Percentiles rank a stretch among this genome's conserved stretches.
Conservation (phyloP, 441 rosid species). For the Pelargonium fulgidum region DNA sequence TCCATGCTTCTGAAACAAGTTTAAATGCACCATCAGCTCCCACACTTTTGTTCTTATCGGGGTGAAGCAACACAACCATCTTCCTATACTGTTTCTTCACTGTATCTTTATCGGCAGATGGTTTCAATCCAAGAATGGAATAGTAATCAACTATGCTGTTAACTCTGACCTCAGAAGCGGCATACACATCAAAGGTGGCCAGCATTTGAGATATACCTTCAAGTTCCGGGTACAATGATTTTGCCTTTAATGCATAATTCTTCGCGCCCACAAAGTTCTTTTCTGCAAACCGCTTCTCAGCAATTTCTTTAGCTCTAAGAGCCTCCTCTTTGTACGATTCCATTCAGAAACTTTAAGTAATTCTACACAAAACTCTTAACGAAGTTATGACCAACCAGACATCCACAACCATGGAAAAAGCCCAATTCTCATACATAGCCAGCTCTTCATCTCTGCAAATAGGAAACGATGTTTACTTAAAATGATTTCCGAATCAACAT, state of each 20-base stretch:
- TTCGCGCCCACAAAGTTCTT: conserved; percentile 70
- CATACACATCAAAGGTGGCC: conserved; percentile 74
- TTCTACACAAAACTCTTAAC: conserved; percentile 24
- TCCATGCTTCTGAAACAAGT: conserved; percentile 94
- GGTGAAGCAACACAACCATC: conserved; percentile 89
- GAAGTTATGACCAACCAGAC: conserved; percentile 29
- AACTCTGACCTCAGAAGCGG: conserved; percentile 60
- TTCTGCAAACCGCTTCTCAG: conserved; percentile 75
- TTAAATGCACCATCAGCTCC: conserved; percentile 98
- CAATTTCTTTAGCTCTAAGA: conserved; percentile 70
- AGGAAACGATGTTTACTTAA: conserved; percentile 19
- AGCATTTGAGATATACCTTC: conserved; percentile 94
- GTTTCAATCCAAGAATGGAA: conserved; percentile 82
- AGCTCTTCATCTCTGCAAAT: conserved; percentile 43
- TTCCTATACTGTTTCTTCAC: conserved; percentile 87
- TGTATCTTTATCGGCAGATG: conserved; percentile 70
- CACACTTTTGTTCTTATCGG: conserved; percentile 85
- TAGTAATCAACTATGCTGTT: conserved; percentile 71
- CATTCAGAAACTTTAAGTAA: conserved; percentile 39
- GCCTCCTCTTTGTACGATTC: conserved; percentile 73
- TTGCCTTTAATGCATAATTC: conserved; percentile 76
- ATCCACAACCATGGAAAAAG: conserved; percentile 23
- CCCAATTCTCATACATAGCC: conserved; percentile 27
- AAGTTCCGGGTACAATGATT: conserved; percentile 61
- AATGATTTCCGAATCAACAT: background rate